Conservation (phyloP, 2,329 filamentous ascomycete species). For the Achaetomium macrosporum region DNA sequence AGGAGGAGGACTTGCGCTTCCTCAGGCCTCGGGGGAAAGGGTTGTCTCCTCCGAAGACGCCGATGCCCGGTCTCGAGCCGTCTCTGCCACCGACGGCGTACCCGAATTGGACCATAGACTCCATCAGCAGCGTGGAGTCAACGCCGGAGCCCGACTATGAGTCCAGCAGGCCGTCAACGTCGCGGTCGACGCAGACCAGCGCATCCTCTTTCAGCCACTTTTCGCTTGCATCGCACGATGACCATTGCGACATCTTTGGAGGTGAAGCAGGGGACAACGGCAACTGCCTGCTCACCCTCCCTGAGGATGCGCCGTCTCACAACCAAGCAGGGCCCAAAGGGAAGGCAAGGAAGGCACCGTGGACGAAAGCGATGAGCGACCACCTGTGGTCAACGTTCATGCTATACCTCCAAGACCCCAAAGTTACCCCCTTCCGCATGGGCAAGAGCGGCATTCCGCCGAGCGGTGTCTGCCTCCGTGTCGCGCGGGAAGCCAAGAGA, state of each 20-base stretch:
- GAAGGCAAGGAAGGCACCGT: conserved; percentile 47
- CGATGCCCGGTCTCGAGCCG: conserved; percentile 42
- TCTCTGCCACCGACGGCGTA: conserved; percentile 43
- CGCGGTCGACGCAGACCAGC: conserved; percentile 54
- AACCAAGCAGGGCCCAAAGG: conserved; percentile 8
- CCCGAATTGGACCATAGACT: conserved; percentile 55
- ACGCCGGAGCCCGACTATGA: conserved; percentile 50
- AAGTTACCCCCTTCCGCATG: conserved; percentile 59
- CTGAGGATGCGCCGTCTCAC: conserved; percentile 11
- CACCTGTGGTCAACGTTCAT: conserved; percentile 62
- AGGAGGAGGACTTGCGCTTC: conserved; percentile 23
- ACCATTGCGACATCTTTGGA: conserved; percentile 48
- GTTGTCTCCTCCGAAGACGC: conserved; percentile 55
- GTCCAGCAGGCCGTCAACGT: conserved; percentile 54
- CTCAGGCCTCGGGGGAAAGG: conserved; percentile 35
- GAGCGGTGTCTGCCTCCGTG: conserved; percentile 57
- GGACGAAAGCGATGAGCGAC: conserved; percentile 60
- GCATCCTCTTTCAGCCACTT: conserved; percentile 52
- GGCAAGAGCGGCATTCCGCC: conserved; percentile 60
- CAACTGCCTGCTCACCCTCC: conserved; percentile 15
- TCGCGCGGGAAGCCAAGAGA: conserved; percentile 59
- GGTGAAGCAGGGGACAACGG: conserved; percentile 32
- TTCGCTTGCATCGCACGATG: conserved; percentile 52
- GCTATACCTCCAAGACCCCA: conserved; percentile 60
- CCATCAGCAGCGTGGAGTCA: conserved; percentile 51